Percentiles rank a stretch among this genome's conserved stretches.
Evolutionary conservation across 768 basidiomycete species (phyloP).

Genomic region (Lactarius quietus): DNA sequence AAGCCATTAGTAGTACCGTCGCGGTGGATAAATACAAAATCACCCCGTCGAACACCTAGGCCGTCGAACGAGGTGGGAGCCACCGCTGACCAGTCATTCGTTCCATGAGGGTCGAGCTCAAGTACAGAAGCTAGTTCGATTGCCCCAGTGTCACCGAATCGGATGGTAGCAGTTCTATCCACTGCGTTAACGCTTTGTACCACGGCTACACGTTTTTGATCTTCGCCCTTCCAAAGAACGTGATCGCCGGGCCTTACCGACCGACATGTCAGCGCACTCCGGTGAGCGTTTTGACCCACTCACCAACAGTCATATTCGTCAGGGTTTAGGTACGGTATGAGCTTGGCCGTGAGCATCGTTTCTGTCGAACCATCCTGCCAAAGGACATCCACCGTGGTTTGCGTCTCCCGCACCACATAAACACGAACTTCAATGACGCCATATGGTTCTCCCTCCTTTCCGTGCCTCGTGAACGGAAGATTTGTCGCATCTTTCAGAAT

Average conservation of each 20-base stretch:
- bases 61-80: constrained; percentile 47
- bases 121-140: constrained; percentile 73
- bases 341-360: constrained; percentile 52
- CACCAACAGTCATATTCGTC: constrained; percentile 93
- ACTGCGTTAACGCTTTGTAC: constrained; percentile 73
- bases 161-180: constrained; percentile 67
- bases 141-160: constrained; percentile 49
- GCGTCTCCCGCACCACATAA: constrained; percentile 64
- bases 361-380: constrained; percentile 87
- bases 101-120: constrained; percentile 86
- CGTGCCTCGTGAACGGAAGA: constrained; percentile 59
- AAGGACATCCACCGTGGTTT: constrained; percentile 64
- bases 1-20: constrained; percentile 71
- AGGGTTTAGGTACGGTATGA: constrained; percentile 81
- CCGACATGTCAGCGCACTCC: neutral
- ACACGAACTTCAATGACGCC: constrained; percentile 51
- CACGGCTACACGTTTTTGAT: constrained; percentile 59
- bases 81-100: constrained; percentile 46
- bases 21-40: constrained; percentile 78
- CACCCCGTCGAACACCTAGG: constrained; percentile 78
- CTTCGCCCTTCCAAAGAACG: constrained; percentile 79
- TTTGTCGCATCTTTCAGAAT: constrained; percentile 48
- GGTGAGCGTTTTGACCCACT: constrained; percentile 28
- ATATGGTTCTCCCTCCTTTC: constrained; percentile 43
- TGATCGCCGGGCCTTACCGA: constrained; percentile 84